Conservation (phyloP, 164 flowering plant species). For the Macadamia integrifolia region DNA sequence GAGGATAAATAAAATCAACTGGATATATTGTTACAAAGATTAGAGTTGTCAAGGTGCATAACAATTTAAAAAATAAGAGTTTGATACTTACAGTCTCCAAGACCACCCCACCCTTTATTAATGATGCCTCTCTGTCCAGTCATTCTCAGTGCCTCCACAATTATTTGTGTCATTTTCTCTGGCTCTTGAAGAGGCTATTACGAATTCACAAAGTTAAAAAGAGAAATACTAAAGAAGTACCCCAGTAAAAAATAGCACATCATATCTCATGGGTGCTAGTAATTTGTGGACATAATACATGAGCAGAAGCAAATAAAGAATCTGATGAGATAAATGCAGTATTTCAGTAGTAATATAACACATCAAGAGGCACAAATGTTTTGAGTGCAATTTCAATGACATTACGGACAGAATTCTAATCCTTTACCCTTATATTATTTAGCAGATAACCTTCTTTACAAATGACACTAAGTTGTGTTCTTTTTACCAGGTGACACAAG, state of each 20-base stretch:
- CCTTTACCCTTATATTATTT: too few relatives aligned
- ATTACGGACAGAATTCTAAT: too few relatives aligned
- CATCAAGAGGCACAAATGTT: too few relatives aligned
- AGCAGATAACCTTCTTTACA: too few relatives aligned
- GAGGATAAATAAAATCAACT: slow-evolving; percentile 2
- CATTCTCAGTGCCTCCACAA: slow-evolving; percentile 76
- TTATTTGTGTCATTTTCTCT: slow-evolving; percentile 83
- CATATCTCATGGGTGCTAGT: too few relatives aligned
- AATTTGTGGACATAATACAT: neutral
- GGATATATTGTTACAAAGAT: neutral
- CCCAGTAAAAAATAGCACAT: too few relatives aligned
- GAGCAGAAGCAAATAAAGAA: neutral
- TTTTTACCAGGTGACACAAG: too few relatives aligned
- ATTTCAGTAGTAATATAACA: too few relatives aligned
- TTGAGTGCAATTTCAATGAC: too few relatives aligned
- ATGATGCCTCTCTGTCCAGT: slow-evolving; percentile 96
- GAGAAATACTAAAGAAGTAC: neutral
- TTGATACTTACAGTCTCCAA: slow-evolving; percentile 77
- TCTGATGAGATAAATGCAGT: neutral
- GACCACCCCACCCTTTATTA: slow-evolving; percentile 99
- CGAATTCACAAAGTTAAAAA: slow-evolving; percentile 2
- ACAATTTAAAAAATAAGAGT: slow-evolving; percentile 1
- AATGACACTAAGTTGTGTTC: too few relatives aligned
- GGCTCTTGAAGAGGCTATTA: slow-evolving; percentile 95
- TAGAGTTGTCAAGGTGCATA: neutral